Evolutionary conservation across 2,329 filamentous ascomycete species (phyloP).

Genomic region (Aspergillaceae sp.): DNA sequence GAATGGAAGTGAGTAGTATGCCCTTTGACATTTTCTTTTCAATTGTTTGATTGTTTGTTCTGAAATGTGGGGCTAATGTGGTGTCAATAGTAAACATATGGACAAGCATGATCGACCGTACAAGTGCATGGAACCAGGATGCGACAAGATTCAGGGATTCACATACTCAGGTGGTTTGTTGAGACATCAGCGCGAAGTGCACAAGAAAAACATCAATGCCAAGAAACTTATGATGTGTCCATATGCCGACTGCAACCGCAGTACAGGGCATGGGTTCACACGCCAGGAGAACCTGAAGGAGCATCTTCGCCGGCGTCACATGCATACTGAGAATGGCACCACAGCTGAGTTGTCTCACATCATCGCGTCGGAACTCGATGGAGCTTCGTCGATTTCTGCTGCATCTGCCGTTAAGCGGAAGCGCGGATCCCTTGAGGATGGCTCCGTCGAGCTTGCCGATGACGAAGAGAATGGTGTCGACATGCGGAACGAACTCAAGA

Average conservation of each 20-base stretch:
- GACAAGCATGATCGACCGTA: slow-evolving; percentile 95
- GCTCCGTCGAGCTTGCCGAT: slow-evolving; percentile 18
- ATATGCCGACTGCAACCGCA: slow-evolving; percentile 77
- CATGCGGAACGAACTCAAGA: slow-evolving; percentile 57
- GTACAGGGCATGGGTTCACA: slow-evolving; percentile 81
- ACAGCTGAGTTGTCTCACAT: slow-evolving; percentile 21
- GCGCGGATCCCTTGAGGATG: slow-evolving; percentile 23
- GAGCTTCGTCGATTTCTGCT: slow-evolving; percentile 20
- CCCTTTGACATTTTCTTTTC: slow-evolving; percentile 14
- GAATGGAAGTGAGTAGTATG: slow-evolving; percentile 76
- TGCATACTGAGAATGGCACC: slow-evolving; percentile 34
- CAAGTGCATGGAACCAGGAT: slow-evolving; percentile 70
- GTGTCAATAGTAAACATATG: slow-evolving; percentile 74
- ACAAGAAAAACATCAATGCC: slow-evolving; percentile 79
- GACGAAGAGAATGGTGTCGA: slow-evolving; percentile 35
- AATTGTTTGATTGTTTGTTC: neutral
- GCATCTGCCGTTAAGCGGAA: slow-evolving; percentile 26
- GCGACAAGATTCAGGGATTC: slow-evolving; percentile 86
- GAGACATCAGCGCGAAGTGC: slow-evolving; percentile 86
- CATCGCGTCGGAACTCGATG: slow-evolving; percentile 23
- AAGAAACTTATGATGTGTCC: slow-evolving; percentile 84
- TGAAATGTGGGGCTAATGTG: slow-evolving; percentile 12
- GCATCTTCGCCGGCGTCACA: slow-evolving; percentile 84
- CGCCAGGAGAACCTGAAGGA: slow-evolving; percentile 91
- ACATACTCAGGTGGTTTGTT: slow-evolving; percentile 88